phyloP scores from a whole-genome alignment of 106 monocot species.

The Chionographis japonica region DNA sequence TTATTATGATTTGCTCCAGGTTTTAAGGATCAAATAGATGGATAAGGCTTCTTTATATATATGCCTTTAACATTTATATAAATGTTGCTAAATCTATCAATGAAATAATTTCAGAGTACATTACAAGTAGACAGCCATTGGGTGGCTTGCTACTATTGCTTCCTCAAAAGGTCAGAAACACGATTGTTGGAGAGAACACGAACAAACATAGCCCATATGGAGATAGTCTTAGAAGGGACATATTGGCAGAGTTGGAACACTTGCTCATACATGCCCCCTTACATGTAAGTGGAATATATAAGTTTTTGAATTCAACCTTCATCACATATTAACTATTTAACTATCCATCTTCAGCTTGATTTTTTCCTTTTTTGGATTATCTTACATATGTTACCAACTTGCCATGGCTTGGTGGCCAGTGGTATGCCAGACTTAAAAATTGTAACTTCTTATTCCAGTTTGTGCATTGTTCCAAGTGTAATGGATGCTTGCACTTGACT shows the following conservation, averaged over 20 bases:
- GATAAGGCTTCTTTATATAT: not conserved
- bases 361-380: not conserved
- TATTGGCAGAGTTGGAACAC: conserved; percentile 68
- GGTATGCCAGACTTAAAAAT: too few relatives aligned
- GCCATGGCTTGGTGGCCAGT: not conserved
- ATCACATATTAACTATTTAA: not conserved
- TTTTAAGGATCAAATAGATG: not conserved
- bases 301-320: not conserved
- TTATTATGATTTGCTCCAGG: not conserved
- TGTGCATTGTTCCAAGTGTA: too few relatives aligned
- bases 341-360: not conserved
- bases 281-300: conserved; percentile 52
- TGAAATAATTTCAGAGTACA: conserved; percentile 53
- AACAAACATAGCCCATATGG: conserved; percentile 6
- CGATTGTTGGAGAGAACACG: conserved; percentile 10
- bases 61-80: not conserved
- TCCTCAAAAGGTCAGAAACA: conserved; percentile 48
- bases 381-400: not conserved
- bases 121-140: conserved; percentile 57
- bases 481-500: too few relatives aligned
- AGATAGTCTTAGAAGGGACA: conserved; percentile 24
- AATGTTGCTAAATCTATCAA: conserved; percentile 5
- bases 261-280: conserved; percentile 68
- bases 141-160: conserved; percentile 91
- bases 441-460: too few relatives aligned